phyloP scores from a whole-genome alignment of 495 filamentous ascomycete genomes.

The Hypomontagnella monticulosa region DNA sequence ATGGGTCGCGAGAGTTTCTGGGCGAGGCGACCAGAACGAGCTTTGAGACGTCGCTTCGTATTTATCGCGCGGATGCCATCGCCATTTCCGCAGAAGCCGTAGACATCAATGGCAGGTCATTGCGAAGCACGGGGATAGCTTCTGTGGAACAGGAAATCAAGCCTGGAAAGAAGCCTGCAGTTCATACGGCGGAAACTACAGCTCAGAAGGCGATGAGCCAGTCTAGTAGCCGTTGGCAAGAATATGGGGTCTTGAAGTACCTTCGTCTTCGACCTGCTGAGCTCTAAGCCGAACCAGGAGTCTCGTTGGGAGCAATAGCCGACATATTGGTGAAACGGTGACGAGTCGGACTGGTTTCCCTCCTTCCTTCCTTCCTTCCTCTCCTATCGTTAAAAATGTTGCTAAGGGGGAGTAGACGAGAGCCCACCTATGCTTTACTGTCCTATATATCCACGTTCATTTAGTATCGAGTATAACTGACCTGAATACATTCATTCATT shows the following conservation, averaged over 20 bases:
- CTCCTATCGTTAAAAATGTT: neutral
- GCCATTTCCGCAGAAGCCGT: slow-evolving; percentile 46
- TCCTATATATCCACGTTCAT: neutral
- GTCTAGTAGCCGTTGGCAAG: slow-evolving; percentile 8
- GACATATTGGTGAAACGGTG: too few species aligned
- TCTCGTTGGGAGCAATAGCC: too few species aligned
- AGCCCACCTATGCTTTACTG: too few species aligned
- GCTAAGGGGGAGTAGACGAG: neutral
- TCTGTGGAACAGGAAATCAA: slow-evolving; percentile 42
- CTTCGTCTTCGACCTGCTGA: slow-evolving; percentile 1
- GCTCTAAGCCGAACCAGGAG: neutral
- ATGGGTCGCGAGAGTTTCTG: slow-evolving; percentile 41
- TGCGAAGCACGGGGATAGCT: slow-evolving; percentile 39
- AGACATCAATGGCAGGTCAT: slow-evolving; percentile 34
- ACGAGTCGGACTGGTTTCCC: too few species aligned
- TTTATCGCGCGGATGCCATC: slow-evolving; percentile 15
- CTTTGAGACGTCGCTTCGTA: slow-evolving; percentile 48
- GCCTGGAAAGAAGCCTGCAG: neutral
- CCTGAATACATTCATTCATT: slow-evolving; percentile 25
- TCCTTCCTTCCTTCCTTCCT: neutral
- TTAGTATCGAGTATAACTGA: neutral
- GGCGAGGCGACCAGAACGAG: slow-evolving; percentile 43
- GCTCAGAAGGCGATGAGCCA: slow-evolving; percentile 2
- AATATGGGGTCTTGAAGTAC: slow-evolving; percentile 25
- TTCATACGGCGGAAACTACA: neutral